Base-by-base conservation (phyloP, 2,329 filamentous ascomycete species). In the Keithomyces neogunnii region DNA sequence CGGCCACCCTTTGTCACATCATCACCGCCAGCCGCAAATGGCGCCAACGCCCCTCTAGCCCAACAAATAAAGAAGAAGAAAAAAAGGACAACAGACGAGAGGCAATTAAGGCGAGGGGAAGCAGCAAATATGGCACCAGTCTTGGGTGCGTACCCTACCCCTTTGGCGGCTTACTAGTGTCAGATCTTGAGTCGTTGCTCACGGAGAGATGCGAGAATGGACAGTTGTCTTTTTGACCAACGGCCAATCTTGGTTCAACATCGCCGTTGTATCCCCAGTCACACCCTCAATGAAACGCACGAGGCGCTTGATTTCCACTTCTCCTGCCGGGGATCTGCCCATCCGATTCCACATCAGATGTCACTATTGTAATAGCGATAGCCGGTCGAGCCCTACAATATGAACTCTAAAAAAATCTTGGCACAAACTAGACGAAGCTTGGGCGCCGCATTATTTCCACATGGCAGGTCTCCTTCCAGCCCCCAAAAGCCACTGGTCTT, bases 321-420 rank as follows among this genome's bases (percentile, higher is more conserved):
- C 28, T 48, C 26, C 11, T 38, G 31, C 44, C 49, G 31, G 49
- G 49, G 29, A 43, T 47, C 49, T 51, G 44, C 49, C 43, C 43
- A 39, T 35, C 43, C 33, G 44, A 47, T 43, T 32, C 49, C 49
- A 51, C 49, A 43, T 40, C 3, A 43, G 33, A 52, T 50, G 44
- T 45, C 45, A 50, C 47, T 39, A 13, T 30, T 50, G 44, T 33
- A 50, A 32, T 29, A 29, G 51, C 51, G 48, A 50, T 38, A 50
- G 51, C 51, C 51, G 45, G 51, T 35, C 38, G 13, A 38, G 8
- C 26, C 39, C 42, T 30, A 19, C 19, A 19, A 19, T 43, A 33
- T 30, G 36, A 36, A 43, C 39, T 29, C 32, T 45, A 29, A 43
- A 35, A 36, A 40, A 35, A 33, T 35, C 33, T 48, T 48, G 43